Evolutionary conservation across 2,329 filamentous ascomycete species (phyloP).

Genomic region (Mycosphaerella arachidis): DNA sequence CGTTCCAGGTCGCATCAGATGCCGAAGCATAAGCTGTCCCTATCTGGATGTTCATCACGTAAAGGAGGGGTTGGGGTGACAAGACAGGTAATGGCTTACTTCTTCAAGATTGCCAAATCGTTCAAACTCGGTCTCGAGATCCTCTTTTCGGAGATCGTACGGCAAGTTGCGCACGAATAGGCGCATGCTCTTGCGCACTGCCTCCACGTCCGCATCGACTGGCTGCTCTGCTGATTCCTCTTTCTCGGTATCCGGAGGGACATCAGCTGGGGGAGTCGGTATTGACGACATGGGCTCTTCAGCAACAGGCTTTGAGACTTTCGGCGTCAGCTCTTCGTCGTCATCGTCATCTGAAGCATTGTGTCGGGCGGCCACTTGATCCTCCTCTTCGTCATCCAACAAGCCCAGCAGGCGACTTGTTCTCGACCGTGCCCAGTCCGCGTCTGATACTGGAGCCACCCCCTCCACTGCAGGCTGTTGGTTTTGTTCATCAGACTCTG

Average conservation of each 20-base stretch:
- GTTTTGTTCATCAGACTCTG: slow-evolving; percentile 1
- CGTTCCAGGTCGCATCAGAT: slow-evolving; percentile 72
- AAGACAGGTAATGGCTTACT: slow-evolving; percentile 56
- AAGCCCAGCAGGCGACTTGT: slow-evolving; percentile 84
- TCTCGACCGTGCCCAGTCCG: slow-evolving; percentile 85
- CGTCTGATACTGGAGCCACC: slow-evolving; percentile 58
- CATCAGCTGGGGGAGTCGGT: slow-evolving; percentile 26
- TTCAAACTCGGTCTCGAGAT: slow-evolving; percentile 67
- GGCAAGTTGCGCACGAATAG: slow-evolving; percentile 87
- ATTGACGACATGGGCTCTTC: slow-evolving; percentile 14
- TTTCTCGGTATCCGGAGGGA: slow-evolving; percentile 38
- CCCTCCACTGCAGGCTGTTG: slow-evolving; percentile 20
- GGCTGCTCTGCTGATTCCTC: slow-evolving; percentile 19
- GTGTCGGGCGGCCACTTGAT: slow-evolving; percentile 1
- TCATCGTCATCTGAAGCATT: slow-evolving; percentile 10
- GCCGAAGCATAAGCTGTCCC: slow-evolving; percentile 97
- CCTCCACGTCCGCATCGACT: slow-evolving; percentile 49
- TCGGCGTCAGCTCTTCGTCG: slow-evolving; percentile 21
- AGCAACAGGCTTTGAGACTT: slow-evolving; percentile 8
- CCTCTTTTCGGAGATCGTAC: slow-evolving; percentile 72
- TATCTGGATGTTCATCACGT: slow-evolving; percentile 98
- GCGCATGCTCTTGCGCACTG: slow-evolving; percentile 67
- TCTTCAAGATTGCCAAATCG: slow-evolving; percentile 75
- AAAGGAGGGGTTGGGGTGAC: slow-evolving; percentile 17
- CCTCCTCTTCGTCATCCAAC: slow-evolving; percentile 65